phyloP scores from a whole-genome alignment of 192 early-diverging fungal genomes.

The Coemansia sp. region DNA sequence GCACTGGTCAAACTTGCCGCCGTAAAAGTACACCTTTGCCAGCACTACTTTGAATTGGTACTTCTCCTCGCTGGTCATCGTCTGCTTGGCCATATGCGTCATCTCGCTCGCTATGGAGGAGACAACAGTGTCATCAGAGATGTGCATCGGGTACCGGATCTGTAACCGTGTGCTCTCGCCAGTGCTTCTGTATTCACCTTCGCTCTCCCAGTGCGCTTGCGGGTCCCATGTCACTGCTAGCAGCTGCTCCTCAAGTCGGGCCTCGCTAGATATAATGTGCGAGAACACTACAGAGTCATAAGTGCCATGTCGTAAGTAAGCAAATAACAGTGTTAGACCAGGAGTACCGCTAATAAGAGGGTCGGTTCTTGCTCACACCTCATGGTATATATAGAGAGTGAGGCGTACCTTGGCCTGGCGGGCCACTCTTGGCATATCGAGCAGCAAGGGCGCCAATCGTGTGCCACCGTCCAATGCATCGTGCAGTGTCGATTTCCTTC shows the following conservation, averaged over 20 bases:
- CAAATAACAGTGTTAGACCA: neutral
- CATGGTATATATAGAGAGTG: neutral
- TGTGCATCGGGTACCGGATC: constrained; percentile 35
- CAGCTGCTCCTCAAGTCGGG: constrained; percentile 46
- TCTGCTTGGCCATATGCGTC: constrained; percentile 14
- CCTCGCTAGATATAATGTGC: constrained; percentile 34
- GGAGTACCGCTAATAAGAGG: neutral
- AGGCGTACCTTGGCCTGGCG: constrained; percentile 34
- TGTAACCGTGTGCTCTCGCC: neutral
- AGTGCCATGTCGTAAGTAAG: neutral
- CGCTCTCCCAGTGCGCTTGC: constrained; percentile 44
- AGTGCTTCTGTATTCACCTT: constrained; percentile 1
- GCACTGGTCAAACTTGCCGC: constrained; percentile 52
- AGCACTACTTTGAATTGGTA: constrained; percentile 53
- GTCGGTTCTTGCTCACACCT: neutral
- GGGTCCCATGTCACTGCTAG: constrained; percentile 31
- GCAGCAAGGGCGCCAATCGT: constrained; percentile 27
- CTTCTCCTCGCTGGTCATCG: constrained; percentile 38
- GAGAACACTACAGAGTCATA: constrained; percentile 29
- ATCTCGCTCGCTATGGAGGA: constrained; percentile 29
- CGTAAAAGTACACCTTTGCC: constrained; percentile 61
- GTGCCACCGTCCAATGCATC: constrained; percentile 49
- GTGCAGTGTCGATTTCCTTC: constrained; percentile 54
- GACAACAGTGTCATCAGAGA: constrained; percentile 24
- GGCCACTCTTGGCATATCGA: constrained; percentile 26